Conservation (phyloP, 2,329 filamentous ascomycete genomes). For the Neonectria faginata region DNA sequence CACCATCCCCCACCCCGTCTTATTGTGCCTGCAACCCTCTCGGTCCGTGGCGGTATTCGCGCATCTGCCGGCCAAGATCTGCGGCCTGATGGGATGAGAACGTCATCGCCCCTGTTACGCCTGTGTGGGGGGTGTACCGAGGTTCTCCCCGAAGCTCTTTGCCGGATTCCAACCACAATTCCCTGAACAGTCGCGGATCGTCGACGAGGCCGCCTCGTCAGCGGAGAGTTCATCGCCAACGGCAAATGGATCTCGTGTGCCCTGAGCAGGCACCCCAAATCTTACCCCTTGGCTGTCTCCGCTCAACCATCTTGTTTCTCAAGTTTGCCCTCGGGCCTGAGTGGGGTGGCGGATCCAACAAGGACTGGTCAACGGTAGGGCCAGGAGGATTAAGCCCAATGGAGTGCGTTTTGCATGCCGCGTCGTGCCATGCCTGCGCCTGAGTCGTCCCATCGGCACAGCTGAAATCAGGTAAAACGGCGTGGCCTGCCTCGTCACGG, state of each 20-base stretch:
- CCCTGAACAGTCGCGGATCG: constrained; percentile 14
- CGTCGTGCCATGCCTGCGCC: constrained; percentile 20
- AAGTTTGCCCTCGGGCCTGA: constrained; percentile 15
- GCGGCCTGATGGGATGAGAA: constrained; percentile 33
- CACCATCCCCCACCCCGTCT: constrained; percentile 13
- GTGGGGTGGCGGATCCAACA: constrained; percentile 16
- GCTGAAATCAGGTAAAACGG: constrained; percentile 7
- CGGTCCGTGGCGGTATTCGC: constrained; percentile 22
- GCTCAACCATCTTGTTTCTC: constrained; percentile 10
- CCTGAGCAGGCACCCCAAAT: constrained; percentile 9
- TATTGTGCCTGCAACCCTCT: constrained; percentile 21
- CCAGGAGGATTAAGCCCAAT: constrained; percentile 18
- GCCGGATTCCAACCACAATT: constrained; percentile 31
- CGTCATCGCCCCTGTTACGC: constrained; percentile 40
- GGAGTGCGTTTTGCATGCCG: constrained; percentile 13
- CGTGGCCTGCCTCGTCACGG: constrained; percentile 19
- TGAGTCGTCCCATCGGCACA: constrained; percentile 15
- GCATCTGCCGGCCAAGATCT: constrained; percentile 42
- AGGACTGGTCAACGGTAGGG: constrained; percentile 4
- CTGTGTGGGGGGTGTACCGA: constrained; percentile 31
- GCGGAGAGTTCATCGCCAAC: constrained; percentile 26
- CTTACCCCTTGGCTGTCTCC: constrained; percentile 13
- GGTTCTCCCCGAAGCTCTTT: constrained; percentile 26
- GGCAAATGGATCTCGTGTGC: constrained; percentile 2
- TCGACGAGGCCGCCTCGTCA: constrained; percentile 12